Percentiles rank a stretch among this genome's conserved stretches.
Evolutionary conservation across 805 yeast genomes (phyloP).

Genomic region (Candida gorgasii): DNA sequence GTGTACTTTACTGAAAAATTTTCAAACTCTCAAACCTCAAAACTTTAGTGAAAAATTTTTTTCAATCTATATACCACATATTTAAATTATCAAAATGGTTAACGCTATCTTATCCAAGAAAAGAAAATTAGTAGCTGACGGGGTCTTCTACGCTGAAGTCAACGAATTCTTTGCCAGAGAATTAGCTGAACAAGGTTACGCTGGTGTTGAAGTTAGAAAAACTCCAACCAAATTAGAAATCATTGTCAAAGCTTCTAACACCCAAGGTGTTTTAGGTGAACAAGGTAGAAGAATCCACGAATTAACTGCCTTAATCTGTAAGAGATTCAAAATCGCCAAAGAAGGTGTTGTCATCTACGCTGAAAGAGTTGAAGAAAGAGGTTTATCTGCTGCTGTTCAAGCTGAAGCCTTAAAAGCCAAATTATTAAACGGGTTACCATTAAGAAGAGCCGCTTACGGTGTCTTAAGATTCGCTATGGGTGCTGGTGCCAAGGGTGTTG

Average conservation of each 20-base stretch:
- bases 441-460: slow-evolving; percentile 99
- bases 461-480: slow-evolving; percentile 99
- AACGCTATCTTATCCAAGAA: slow-evolving; percentile 78
- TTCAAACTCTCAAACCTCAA: not conserved
- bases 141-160: slow-evolving; percentile 99
- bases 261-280: slow-evolving; percentile 98
- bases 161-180: slow-evolving; percentile 99
- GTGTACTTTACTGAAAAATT: slow-evolving; percentile 9
- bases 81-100: slow-evolving; percentile 23
- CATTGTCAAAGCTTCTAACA: slow-evolving; percentile 98
- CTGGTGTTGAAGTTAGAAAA: slow-evolving; percentile 99
- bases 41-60: not conserved
- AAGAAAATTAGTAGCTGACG: slow-evolving; percentile 99
- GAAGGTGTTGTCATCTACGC: slow-evolving; percentile 94
- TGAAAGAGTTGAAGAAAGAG: slow-evolving; percentile 99
- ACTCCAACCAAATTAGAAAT: slow-evolving; percentile 98
- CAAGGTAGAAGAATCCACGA: slow-evolving; percentile 99
- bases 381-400: slow-evolving; percentile 99
- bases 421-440: slow-evolving; percentile 97
- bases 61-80: slow-evolving; percentile 10
- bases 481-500: slow-evolving; percentile 99
- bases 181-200: slow-evolving; percentile 99
- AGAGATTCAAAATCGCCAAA: slow-evolving; percentile 96
- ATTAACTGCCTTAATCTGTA: slow-evolving; percentile 94
- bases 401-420: slow-evolving; percentile 99